Percentiles rank a stretch among this genome's conserved stretches.
Conservation (phyloP, 106 monocot genomes). For the Gastrodia elata region DNA sequence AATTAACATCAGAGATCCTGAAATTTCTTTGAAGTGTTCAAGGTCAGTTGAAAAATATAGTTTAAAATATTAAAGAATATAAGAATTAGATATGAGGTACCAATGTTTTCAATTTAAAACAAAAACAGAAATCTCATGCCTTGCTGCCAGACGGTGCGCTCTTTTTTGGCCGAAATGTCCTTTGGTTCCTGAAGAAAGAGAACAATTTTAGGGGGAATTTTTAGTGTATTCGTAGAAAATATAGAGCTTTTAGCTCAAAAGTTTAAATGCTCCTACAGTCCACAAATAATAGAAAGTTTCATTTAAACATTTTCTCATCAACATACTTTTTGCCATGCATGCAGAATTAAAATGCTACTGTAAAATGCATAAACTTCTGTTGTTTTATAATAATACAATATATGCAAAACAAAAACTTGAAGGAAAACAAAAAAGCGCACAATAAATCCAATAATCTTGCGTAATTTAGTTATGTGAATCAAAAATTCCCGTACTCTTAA, state of each 20-base stretch:
- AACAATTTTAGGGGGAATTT: not conserved
- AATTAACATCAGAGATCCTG: not conserved
- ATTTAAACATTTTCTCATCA: not conserved
- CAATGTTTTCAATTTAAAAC: not conserved
- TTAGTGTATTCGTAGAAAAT: not conserved
- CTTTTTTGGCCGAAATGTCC: constrained; percentile 97
- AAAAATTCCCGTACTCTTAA: no score
- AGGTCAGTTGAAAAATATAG: not conserved
- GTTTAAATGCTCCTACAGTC: not conserved
- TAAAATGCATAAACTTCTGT: not conserved
- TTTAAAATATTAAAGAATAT: not conserved
- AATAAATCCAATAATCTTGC: not conserved
- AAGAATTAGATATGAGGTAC: not conserved
- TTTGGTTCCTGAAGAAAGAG: constrained; percentile 59
- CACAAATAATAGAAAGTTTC: not conserved
- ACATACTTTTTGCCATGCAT: not conserved
- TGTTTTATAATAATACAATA: not conserved
- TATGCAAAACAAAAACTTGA: not conserved
- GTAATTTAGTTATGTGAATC: not conserved
- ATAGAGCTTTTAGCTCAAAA: not conserved
- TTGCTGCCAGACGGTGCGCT: constrained; percentile 98
- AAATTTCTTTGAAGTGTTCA: not conserved
- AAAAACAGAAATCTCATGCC: constrained; percentile 26
- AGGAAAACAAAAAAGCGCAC: not conserved
- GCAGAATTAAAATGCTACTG: not conserved